Evolutionary conservation across 2,329 filamentous ascomycete species (phyloP).

Genomic region (Westerdykella sp.): DNA sequence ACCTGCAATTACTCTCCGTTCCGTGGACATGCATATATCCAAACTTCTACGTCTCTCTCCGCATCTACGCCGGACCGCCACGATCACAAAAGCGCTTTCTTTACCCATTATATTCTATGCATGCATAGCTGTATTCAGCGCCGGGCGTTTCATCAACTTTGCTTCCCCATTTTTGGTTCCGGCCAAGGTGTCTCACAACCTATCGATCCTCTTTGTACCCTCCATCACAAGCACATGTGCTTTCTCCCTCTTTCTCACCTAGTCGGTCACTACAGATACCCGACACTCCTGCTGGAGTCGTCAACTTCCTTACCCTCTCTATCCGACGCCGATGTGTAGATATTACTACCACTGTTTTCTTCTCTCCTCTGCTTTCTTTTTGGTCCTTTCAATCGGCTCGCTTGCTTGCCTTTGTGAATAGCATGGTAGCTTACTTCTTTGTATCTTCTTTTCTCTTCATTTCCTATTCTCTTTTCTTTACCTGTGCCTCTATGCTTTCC

Average conservation of each 20-base stretch:
- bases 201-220: background rate
- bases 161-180: background rate
- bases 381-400: background rate
- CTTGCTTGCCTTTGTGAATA: background rate
- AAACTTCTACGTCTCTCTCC: background rate
- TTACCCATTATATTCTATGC: constrained; percentile 7
- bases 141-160: constrained; percentile 9
- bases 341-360: background rate
- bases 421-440: background rate
- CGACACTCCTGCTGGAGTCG: constrained; percentile 14
- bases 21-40: background rate
- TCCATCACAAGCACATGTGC: background rate
- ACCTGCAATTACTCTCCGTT: constrained; percentile 1
- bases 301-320: no score
- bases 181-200: background rate
- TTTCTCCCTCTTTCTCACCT: background rate
- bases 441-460: background rate
- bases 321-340: background rate
- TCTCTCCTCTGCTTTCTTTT: background rate
- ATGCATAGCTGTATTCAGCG: constrained; percentile 12
- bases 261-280: constrained; percentile 35
- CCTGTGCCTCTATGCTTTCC: background rate
- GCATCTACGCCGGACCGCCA: constrained; percentile 6
- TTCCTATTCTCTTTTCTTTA: background rate
- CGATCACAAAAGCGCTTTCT: constrained; percentile 9